Percentiles rank a stretch among this genome's conserved stretches.
Evolutionary conservation across 2,329 filamentous ascomycete genomes (phyloP).

Genomic region (Huntiella savannae): DNA sequence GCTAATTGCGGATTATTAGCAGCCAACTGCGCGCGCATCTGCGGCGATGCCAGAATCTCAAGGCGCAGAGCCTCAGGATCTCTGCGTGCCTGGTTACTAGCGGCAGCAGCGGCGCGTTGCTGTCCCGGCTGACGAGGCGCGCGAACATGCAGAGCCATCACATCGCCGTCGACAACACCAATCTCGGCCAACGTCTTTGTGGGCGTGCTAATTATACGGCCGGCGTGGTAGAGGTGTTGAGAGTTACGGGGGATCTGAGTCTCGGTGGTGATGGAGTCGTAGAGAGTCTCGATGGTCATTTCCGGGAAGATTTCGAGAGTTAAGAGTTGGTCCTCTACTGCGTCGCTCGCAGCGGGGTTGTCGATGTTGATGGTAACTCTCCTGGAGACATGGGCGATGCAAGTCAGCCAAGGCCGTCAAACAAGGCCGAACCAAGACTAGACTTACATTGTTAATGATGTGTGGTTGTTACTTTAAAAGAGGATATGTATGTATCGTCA

Average conservation of each 20-base stretch:
- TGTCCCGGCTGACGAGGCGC: slow-evolving; percentile 19
- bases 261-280: slow-evolving; percentile 75
- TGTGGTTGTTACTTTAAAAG: too few species aligned
- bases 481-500: too few species aligned
- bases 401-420: not conserved
- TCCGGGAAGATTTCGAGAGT: slow-evolving; percentile 65
- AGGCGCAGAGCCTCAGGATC: slow-evolving; percentile 71
- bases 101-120: slow-evolving; percentile 13
- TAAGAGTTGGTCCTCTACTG: slow-evolving; percentile 51
- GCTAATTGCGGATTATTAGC: slow-evolving; percentile 60
- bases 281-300: slow-evolving; percentile 69
- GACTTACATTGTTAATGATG: too few species aligned
- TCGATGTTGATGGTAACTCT: slow-evolving; percentile 74
- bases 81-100: slow-evolving; percentile 13
- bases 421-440: too few species aligned
- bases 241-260: slow-evolving; percentile 49
- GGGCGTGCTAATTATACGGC: slow-evolving; percentile 58
- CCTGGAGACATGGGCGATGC: slow-evolving; percentile 30
- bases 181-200: slow-evolving; percentile 64
- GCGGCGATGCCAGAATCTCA: slow-evolving; percentile 63
- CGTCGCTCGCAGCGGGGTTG: slow-evolving; percentile 41
- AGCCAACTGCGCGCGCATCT: slow-evolving; percentile 49
- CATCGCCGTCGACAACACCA: slow-evolving; percentile 70
- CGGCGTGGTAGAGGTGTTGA: slow-evolving; percentile 83
- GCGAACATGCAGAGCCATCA: slow-evolving; percentile 71